These are phyloP conservation scores for Globisporangium barbulae DNA, from an alignment of 352 stramenopile species.

Conservation along the genomic window DNA sequence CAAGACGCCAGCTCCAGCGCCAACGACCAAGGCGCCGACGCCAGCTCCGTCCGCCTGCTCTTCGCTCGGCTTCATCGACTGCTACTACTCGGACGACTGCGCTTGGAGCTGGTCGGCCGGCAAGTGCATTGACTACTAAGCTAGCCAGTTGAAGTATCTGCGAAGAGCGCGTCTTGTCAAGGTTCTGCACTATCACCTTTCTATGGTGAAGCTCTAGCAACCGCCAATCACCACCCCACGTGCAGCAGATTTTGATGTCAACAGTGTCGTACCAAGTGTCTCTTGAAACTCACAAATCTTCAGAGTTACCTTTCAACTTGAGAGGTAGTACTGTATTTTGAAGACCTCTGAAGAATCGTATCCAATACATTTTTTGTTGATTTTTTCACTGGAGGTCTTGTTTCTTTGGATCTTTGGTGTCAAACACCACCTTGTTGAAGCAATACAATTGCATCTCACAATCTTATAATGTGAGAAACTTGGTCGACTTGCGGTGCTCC, in stretches of 20 bases:
- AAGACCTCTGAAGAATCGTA: not conserved
- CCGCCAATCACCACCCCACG: not conserved
- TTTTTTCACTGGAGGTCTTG: no score
- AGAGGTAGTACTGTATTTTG: not conserved
- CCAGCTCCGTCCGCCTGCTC: not conserved
- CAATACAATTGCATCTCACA: no score
- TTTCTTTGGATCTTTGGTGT: no score
- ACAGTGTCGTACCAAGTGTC: not conserved
- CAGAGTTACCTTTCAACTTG: no score
- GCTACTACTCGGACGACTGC: slow-evolving; percentile 2
- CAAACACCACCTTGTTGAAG: no score
- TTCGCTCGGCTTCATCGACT: not conserved
- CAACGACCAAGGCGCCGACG: not conserved
- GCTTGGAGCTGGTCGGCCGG: not conserved
- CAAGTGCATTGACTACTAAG: not conserved
- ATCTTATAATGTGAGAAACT: slow-evolving; percentile 43
- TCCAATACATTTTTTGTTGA: no score
- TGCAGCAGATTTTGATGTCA: not conserved
- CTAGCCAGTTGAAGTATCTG: no score
- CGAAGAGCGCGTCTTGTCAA: no score
- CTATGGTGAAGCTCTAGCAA: not conserved
- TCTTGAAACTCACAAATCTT: not conserved
- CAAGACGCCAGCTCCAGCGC: slow-evolving; percentile 1
- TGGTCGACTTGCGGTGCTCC: slow-evolving; percentile 68
- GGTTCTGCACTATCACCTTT: not conserved